A percentile compares a stretch with the other conserved stretches of the same genome.
These are phyloP conservation scores for Metschnikowia rubicola DNA, from an alignment of 805 yeast species.

Conservation along the genomic window DNA sequence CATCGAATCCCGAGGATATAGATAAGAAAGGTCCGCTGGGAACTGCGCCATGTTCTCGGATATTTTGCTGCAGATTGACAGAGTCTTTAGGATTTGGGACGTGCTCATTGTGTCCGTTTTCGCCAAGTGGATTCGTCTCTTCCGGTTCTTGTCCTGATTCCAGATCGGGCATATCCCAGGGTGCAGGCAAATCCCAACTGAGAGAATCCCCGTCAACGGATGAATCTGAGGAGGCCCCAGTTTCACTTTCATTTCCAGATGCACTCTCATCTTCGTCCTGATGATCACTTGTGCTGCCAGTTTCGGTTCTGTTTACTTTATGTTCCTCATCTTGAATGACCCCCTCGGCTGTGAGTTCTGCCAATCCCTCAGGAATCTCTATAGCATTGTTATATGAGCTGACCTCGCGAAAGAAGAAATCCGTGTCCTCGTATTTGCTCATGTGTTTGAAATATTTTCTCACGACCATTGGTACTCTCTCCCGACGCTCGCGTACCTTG, in stretches of 20 bases:
- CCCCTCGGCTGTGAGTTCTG: neutral
- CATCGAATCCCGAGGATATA: too few relatives aligned
- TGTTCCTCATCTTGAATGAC: neutral
- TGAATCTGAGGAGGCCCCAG: neutral
- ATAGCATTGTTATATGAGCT: neutral
- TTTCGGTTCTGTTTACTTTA: too few relatives aligned
- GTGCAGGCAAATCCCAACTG: slow-evolving; percentile 2
- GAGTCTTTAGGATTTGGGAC: neutral
- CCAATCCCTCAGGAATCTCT: slow-evolving; percentile 1
- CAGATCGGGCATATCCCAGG: neutral
- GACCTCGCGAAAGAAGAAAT: slow-evolving; percentile 1
- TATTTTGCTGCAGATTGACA: neutral
- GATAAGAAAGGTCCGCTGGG: too few relatives aligned
- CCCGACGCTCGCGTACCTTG: neutral
- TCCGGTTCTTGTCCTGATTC: neutral
- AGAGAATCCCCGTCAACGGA: neutral
- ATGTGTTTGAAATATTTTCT: neutral
- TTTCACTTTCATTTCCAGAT: neutral
- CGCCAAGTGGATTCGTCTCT: neutral
- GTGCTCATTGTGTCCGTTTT: neutral
- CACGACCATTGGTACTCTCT: neutral
- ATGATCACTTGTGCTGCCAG: too few relatives aligned
- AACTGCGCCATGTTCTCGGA: too few relatives aligned
- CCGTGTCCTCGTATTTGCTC: neutral
- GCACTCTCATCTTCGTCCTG: too few relatives aligned